Percentiles rank a stretch among this genome's conserved stretches.
phyloP scores from a whole-genome alignment of 2,329 filamentous ascomycete species.

The Leptoxyphium fumago region DNA sequence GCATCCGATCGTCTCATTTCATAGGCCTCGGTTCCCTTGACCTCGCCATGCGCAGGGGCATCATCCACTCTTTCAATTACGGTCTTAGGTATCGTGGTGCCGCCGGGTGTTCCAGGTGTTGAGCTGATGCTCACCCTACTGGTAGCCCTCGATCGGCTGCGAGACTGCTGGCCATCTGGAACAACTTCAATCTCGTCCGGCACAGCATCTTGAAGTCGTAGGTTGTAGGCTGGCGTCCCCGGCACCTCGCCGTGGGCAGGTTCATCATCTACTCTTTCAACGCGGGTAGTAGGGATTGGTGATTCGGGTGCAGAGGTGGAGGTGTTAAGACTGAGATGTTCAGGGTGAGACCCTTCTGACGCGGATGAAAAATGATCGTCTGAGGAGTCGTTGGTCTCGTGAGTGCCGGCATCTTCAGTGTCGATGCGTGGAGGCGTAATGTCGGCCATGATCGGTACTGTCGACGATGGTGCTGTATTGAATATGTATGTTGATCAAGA shows the following conservation, averaged over 20 bases:
- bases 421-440: slow-evolving; percentile 15
- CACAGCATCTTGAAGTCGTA: slow-evolving; percentile 43
- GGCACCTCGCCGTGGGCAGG: slow-evolving; percentile 47
- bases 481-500: no score
- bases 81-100: slow-evolving; percentile 41
- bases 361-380: slow-evolving; percentile 53
- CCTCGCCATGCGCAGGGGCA: slow-evolving; percentile 43
- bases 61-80: slow-evolving; percentile 48
- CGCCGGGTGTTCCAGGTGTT: slow-evolving; percentile 35
- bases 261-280: slow-evolving; percentile 46
- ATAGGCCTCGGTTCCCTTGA: slow-evolving; percentile 45
- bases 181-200: slow-evolving; percentile 50
- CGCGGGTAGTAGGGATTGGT: slow-evolving; percentile 45
- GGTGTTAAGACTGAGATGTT: slow-evolving; percentile 22
- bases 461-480: not conserved
- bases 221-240: slow-evolving; percentile 45
- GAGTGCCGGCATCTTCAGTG: slow-evolving; percentile 15
- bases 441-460: slow-evolving; percentile 12
- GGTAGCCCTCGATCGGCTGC: slow-evolving; percentile 20
- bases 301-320: slow-evolving; percentile 27
- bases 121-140: slow-evolving; percentile 27
- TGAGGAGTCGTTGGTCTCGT: slow-evolving; percentile 25
- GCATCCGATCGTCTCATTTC: slow-evolving; percentile 43
- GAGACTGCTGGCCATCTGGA: slow-evolving; percentile 27
- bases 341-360: slow-evolving; percentile 37